Percentiles rank a stretch among this genome's conserved stretches.
phyloP scores from a whole-genome alignment of 768 basidiomycete genomes.

The Amanita subjunquillea region DNA sequence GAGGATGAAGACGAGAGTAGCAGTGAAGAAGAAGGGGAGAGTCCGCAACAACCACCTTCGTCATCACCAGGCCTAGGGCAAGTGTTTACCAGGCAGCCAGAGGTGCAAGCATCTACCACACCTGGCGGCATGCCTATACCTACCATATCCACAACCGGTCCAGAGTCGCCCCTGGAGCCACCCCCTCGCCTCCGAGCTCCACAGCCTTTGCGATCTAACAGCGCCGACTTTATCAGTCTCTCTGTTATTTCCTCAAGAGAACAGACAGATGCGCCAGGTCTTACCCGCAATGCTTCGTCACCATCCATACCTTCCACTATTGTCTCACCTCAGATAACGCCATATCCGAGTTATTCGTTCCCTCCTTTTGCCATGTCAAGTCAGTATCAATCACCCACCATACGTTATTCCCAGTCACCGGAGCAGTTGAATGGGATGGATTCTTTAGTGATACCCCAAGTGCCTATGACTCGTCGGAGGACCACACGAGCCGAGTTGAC shows the following conservation, averaged over 20 bases:
- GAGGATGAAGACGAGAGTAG: constrained; percentile 11
- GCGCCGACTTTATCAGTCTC: constrained; percentile 3
- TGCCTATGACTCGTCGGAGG: neutral
- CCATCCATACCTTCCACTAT: constrained; percentile 1
- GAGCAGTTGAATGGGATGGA: neutral
- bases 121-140: constrained; percentile 41
- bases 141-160: constrained; percentile 40
- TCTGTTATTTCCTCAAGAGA: neutral
- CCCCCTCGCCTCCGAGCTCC: constrained; percentile 11
- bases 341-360: neutral
- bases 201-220: constrained; percentile 8
- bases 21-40: neutral
- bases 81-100: neutral
- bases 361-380: neutral
- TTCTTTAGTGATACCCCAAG: constrained; percentile 1
- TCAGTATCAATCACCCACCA: constrained; percentile 1
- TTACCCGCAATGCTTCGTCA: neutral
- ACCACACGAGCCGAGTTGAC: neutral
- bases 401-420: constrained; percentile 8
- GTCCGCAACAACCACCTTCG: neutral
- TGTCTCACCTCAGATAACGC: neutral
- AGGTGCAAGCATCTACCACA: constrained; percentile 7
- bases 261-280: neutral
- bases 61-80: neutral
- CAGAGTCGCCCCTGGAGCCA: constrained; percentile 24